Conservation (phyloP, 2,329 filamentous ascomycete species). For the Cladophialophora psammophila region DNA sequence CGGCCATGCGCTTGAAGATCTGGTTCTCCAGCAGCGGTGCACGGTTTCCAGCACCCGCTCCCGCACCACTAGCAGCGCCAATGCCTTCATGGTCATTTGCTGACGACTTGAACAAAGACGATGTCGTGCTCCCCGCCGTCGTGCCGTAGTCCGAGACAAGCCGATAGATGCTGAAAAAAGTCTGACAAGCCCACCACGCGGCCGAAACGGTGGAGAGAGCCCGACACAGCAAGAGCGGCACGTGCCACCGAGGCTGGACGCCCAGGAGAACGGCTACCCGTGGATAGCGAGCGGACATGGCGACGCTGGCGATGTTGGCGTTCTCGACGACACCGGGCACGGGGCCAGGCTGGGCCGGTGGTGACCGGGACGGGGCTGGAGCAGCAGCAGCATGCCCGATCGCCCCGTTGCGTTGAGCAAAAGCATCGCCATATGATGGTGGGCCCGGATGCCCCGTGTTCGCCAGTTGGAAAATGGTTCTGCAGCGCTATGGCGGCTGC, state of each 20-base stretch:
- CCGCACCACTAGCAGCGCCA: neutral
- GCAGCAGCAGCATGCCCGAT: neutral
- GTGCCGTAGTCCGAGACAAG: conserved; percentile 49
- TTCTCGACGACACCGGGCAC: neutral
- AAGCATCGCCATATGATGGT: conserved; percentile 19
- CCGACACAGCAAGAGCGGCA: conserved; percentile 75
- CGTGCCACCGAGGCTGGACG: conserved; percentile 74
- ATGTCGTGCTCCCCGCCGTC: neutral
- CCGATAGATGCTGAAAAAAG: conserved; percentile 59
- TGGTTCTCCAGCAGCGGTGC: conserved; percentile 49
- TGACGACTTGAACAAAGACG: neutral
- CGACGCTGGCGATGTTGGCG: conserved; percentile 23
- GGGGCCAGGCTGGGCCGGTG: neutral
- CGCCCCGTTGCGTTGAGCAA: neutral
- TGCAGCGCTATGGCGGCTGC: conserved; percentile 38
- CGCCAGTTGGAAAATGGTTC: conserved; percentile 33
- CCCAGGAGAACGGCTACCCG: conserved; percentile 80
- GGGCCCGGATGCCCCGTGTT: conserved; percentile 13
- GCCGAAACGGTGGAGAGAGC: conserved; percentile 74
- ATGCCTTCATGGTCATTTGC: neutral
- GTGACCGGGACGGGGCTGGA: neutral
- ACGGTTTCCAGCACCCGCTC: neutral
- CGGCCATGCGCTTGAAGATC: conserved; percentile 24
- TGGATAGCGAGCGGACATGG: conserved; percentile 65
- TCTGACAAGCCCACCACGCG: conserved; percentile 74